These are phyloP conservation scores for Lipomyces starkeyi DNA, from an alignment of 805 yeast species.

Conservation along the genomic window DNA sequence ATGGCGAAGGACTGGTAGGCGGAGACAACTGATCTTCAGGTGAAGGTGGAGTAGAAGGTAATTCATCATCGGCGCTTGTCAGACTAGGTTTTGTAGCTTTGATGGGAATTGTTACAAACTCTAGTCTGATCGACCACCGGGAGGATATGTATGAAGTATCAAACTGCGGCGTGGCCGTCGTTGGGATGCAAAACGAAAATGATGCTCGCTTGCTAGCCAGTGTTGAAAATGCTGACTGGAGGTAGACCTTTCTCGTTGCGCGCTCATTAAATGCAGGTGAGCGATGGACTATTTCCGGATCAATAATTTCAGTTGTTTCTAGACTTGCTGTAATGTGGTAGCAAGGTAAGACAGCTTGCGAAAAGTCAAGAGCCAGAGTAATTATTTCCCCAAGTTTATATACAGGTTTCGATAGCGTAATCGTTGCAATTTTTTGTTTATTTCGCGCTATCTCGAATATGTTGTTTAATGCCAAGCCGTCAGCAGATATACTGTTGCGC, in stretches of 20 bases:
- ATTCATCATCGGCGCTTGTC: not conserved
- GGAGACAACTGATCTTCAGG: not conserved
- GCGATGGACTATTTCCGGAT: constrained; percentile 41
- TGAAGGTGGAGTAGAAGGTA: constrained; percentile 2
- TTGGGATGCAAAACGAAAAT: constrained; percentile 45
- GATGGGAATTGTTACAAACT: constrained; percentile 42
- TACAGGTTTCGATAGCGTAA: constrained; percentile 50
- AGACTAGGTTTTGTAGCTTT: not conserved
- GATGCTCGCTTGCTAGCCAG: constrained; percentile 38
- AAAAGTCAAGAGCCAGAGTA: constrained; percentile 49
- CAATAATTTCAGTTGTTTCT: constrained; percentile 48
- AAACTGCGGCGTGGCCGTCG: constrained; percentile 47
- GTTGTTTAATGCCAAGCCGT: constrained; percentile 30
- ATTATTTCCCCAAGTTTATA: constrained; percentile 48
- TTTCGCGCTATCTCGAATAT: constrained; percentile 52
- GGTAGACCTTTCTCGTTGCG: constrained; percentile 41
- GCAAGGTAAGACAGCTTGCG: constrained; percentile 43
- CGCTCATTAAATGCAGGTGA: constrained; percentile 38
- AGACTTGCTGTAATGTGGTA: constrained; percentile 50
- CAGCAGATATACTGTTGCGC: constrained; percentile 33
- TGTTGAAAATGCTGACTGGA: constrained; percentile 40
- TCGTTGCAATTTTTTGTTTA: constrained; percentile 50
- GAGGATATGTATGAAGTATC: constrained; percentile 43
- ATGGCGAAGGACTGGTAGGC: constrained; percentile 10
- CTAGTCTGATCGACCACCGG: constrained; percentile 45